Base-by-base conservation (phyloP, 768 basidiomycete genomes). In the Rhizopogon vinicolor region DNA sequence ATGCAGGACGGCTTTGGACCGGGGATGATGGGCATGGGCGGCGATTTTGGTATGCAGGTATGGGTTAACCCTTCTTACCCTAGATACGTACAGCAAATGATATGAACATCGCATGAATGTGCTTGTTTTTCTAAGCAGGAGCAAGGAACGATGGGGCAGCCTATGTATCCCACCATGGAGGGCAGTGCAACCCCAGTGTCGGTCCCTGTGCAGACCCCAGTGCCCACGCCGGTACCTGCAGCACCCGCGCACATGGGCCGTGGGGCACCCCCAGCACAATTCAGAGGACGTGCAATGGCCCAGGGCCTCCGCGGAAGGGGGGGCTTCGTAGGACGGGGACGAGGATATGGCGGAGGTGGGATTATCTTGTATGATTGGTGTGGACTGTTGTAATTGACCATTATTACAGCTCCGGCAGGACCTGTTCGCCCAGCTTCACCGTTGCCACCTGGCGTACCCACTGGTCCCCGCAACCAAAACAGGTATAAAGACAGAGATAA, bases 401-500 rank as follows among this genome's bases (percentile, higher is more conserved):
- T 40, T 35, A 41, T 39, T 39, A 39, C 41, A 69, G 68, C 68
- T 46, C 79, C 82, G 25, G 75, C 77, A 53, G 75, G 77, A 7
- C 84, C 87, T 41, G 84, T 84, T 37, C 81, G 91, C 56, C 86
- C 91, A 4, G 87, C 90, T 6, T 93, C 91, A 0, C 91, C 91
- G 16, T 78, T 93, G 1, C 91, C 91, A 1, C 90, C 91, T 13
- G 86, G 86, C 56, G 91, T 93, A 18, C 91, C 91, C 1, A 93
- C 91, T 0, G 91, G 91, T 1, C 91, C 91, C 12, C 78, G 91
- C 43, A 92, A 92, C 67, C 88, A 89, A 69, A 90, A 89, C 65
- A 91, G 91, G 66, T 93, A 93, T 74, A 93, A 92, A 75, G 91
- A 93, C 68, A 79, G 90, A 41, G 91, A 93, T 64, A 85, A 83